Conservation (phyloP, 208 protist species). For the Trypanosoma mega region DNA sequence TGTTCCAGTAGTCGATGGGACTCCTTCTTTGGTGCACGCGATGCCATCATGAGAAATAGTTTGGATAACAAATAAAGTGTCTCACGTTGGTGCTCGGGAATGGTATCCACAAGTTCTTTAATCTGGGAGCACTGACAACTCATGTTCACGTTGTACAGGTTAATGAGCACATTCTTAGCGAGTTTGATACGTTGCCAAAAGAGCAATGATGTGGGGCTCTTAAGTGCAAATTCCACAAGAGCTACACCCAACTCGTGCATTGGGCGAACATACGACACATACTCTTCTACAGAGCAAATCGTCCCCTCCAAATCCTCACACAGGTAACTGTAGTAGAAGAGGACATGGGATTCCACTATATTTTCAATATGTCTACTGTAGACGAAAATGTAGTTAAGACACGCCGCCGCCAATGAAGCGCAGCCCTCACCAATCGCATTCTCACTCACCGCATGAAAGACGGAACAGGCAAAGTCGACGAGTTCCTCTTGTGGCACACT, state of each 20-base stretch:
- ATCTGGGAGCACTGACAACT: constrained; percentile 55
- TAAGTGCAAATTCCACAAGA: constrained; percentile 81
- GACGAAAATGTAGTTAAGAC: constrained; percentile 81
- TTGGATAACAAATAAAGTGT: constrained; percentile 69
- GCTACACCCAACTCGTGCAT: constrained; percentile 71
- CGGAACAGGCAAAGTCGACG: constrained; percentile 63
- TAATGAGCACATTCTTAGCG: constrained; percentile 74
- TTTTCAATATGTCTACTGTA: constrained; percentile 69
- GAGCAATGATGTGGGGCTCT: constrained; percentile 63
- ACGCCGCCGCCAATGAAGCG: constrained; percentile 74
- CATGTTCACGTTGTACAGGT: constrained; percentile 68
- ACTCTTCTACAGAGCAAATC: constrained; percentile 82
- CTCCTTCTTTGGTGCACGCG: constrained; percentile 68
- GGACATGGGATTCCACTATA: constrained; percentile 72
- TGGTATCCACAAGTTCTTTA: constrained; percentile 58
- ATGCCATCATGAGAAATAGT: constrained; percentile 85
- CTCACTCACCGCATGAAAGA: constrained; percentile 79
- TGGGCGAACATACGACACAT: constrained; percentile 74
- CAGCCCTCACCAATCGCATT: constrained; percentile 79
- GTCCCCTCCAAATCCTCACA: constrained; percentile 79
- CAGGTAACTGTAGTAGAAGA: constrained; percentile 81
- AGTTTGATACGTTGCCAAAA: constrained; percentile 84
- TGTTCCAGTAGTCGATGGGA: constrained; percentile 62
- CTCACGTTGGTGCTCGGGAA: constrained; percentile 74
- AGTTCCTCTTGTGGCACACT: constrained; percentile 52